These are phyloP conservation scores for Chaetomiaceae sp. DNA, from an alignment of 2,329 filamentous ascomycete genomes.

Conservation along the genomic window DNA sequence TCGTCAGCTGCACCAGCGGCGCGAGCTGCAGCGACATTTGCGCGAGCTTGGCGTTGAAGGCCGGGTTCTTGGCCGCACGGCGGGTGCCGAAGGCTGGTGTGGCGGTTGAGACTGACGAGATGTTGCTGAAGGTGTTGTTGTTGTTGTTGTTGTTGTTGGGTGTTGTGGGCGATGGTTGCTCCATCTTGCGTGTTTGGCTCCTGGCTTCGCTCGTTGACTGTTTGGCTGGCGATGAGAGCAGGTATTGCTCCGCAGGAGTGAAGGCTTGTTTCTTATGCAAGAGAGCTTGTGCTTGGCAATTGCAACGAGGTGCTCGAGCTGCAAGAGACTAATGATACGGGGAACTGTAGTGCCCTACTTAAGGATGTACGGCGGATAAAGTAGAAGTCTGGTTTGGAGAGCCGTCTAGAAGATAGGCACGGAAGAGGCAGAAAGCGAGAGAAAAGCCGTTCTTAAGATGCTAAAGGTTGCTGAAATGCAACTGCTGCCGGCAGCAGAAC, in stretches of 20 bases:
- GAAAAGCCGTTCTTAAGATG: slow-evolving; percentile 6
- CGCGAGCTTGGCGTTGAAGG: slow-evolving; percentile 53
- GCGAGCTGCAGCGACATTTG: slow-evolving; percentile 61
- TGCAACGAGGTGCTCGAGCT: no score
- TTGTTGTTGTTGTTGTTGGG: slow-evolving; percentile 2
- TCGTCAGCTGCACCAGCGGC: slow-evolving; percentile 59
- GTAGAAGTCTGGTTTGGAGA: not conserved
- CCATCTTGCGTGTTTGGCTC: slow-evolving; percentile 4
- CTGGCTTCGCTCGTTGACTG: not conserved
- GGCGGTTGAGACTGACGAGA: not conserved
- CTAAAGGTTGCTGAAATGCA: not conserved
- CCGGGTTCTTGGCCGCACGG: slow-evolving; percentile 41
- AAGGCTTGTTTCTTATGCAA: no score
- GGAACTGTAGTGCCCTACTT: no score
- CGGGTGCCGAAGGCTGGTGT: slow-evolving; percentile 28
- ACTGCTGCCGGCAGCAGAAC: slow-evolving; percentile 14
- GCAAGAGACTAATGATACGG: no score
- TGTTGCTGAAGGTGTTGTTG: not conserved
- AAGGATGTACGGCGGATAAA: not conserved
- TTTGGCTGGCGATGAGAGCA: not conserved
- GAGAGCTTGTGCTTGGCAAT: no score
- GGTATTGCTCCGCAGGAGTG: no score
- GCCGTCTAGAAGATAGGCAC: not conserved
- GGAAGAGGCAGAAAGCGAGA: slow-evolving; percentile 1
- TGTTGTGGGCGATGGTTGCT: slow-evolving; percentile 8